A percentile compares a stretch with the other conserved stretches of the same genome.
Evolutionary conservation across 1,284 basidiomycete genomes (phyloP).

Genomic region (Ustilago cynodontis): DNA sequence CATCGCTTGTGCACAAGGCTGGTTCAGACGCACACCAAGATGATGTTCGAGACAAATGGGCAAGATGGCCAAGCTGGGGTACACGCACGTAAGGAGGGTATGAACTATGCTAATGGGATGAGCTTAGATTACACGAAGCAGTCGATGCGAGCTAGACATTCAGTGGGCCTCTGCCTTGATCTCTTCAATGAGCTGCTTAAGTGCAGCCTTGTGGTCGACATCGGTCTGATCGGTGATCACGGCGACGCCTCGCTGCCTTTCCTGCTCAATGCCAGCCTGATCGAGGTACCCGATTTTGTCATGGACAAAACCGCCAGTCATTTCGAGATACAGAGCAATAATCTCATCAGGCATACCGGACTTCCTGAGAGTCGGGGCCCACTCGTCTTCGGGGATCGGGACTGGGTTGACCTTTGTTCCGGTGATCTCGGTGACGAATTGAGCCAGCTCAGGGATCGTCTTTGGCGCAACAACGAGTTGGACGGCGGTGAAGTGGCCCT

Average conservation of each 20-base stretch:
- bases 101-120: background rate
- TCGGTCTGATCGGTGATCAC: constrained; percentile 19
- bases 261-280: constrained; percentile 11
- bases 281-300: constrained; percentile 17
- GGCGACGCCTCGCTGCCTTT: constrained; percentile 19
- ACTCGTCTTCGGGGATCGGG: constrained; percentile 24
- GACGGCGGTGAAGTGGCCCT: constrained; percentile 20
- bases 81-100: too few species aligned
- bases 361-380: constrained; percentile 23
- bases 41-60: too few species aligned
- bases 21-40: too few species aligned
- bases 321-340: constrained; percentile 13
- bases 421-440: constrained; percentile 16
- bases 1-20: too few species aligned
- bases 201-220: constrained; percentile 20
- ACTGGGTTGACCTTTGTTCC: constrained; percentile 22
- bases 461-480: constrained; percentile 20
- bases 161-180: too few species aligned
- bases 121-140: background rate
- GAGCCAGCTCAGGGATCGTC: constrained; percentile 29
- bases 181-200: constrained; percentile 15
- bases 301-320: constrained; percentile 8
- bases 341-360: constrained; percentile 22
- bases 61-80: too few species aligned
- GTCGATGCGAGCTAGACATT: background rate